Evolutionary conservation across 225 moss, liverwort and hornwort species (phyloP).

Genomic region (Pseudisothecium myosuroides): DNA sequence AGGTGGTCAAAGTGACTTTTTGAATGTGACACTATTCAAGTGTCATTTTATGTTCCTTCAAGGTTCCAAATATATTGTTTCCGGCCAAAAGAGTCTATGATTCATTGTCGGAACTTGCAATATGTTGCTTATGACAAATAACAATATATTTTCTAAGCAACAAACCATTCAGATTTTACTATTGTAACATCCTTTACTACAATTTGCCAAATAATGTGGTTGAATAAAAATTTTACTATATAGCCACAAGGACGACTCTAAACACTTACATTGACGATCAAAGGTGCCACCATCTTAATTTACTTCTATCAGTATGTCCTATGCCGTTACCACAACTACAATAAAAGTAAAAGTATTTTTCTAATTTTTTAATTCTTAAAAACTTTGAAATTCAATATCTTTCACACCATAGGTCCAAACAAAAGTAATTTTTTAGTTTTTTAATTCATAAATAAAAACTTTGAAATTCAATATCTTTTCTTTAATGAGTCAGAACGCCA

Average conservation of each 20-base stretch:
- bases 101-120: fast-evolving
- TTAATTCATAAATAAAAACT: no score
- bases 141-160: background rate
- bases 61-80: background rate
- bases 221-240: background rate
- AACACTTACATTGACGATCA: background rate
- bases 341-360: no score
- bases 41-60: background rate
- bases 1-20: background rate
- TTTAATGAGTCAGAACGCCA: no score
- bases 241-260: background rate
- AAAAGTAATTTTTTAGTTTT: no score
- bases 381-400: no score
- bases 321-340: no score
- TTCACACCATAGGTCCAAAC: no score
- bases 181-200: background rate
- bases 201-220: background rate
- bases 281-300: background rate
- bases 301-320: no score
- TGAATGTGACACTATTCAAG: fast-evolving
- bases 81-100: fast-evolving
- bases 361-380: no score
- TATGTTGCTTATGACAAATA: background rate
- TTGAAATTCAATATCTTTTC: no score
- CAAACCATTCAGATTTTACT: background rate